Percentiles rank a stretch among this genome's conserved stretches.
Conservation (phyloP, 768 basidiomycete genomes). For the Russula sp. region DNA sequence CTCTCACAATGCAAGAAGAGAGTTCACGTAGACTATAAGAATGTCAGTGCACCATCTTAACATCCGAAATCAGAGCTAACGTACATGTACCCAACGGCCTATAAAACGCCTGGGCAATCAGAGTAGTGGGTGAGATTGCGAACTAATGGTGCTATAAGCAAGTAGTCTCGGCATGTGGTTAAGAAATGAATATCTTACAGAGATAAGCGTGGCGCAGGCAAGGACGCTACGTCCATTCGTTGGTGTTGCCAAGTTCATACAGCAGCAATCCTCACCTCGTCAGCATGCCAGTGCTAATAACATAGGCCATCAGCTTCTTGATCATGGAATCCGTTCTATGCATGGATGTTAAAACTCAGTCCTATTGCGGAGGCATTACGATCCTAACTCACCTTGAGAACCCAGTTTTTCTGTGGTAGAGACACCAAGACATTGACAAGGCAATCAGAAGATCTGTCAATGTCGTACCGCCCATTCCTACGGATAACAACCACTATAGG, state of each 20-base stretch:
- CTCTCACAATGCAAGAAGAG: constrained; percentile 33
- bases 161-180: background rate
- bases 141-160: constrained; percentile 8
- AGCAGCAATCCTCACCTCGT: constrained; percentile 18
- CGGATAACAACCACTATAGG: constrained; percentile 41
- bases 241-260: background rate
- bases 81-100: constrained; percentile 46
- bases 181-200: constrained; percentile 1
- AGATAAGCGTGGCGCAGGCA: constrained; percentile 13
- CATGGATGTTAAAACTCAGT: background rate
- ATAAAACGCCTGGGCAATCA: constrained; percentile 43
- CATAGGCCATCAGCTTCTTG: constrained; percentile 25
- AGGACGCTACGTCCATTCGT: constrained; percentile 16
- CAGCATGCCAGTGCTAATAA: constrained; percentile 24
- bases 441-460: constrained; percentile 47
- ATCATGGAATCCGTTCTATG: constrained; percentile 26
- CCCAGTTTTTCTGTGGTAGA: constrained; percentile 41
- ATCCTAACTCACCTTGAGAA: constrained; percentile 31
- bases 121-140: constrained; percentile 31
- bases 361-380: background rate
- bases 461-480: constrained; percentile 40
- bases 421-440: constrained; percentile 39
- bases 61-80: constrained; percentile 9
- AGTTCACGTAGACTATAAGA: constrained; percentile 43
- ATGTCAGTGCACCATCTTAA: background rate